Evolutionary conservation across 2,329 filamentous ascomycete species (phyloP).

Genomic region (Sphaerulina vaccinii): DNA sequence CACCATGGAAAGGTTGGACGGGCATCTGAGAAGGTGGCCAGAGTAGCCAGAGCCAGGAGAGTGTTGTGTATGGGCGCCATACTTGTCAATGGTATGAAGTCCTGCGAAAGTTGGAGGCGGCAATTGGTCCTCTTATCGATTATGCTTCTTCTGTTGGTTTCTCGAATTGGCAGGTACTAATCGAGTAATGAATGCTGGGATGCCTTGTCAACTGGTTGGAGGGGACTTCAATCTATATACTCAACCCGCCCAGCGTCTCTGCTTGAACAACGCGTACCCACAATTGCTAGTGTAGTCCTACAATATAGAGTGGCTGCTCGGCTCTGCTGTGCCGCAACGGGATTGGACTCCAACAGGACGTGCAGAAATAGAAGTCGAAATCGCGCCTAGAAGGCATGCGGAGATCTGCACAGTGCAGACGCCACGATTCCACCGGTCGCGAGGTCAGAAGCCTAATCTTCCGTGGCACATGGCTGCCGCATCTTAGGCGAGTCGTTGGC

Average conservation of each 20-base stretch:
- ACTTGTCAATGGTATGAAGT: too few species aligned
- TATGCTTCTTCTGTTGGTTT: background rate
- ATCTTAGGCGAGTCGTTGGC: background rate
- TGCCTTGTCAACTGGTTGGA: slow-evolving; percentile 6
- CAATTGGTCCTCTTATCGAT: background rate
- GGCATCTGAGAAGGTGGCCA: slow-evolving; percentile 15
- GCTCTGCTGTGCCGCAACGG: slow-evolving; percentile 15
- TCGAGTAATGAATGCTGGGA: slow-evolving; percentile 3
- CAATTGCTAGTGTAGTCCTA: too few species aligned
- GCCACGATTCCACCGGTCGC: slow-evolving; percentile 14
- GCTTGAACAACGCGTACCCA: background rate
- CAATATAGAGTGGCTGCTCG: background rate
- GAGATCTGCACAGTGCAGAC: slow-evolving; percentile 17
- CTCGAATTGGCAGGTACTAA: background rate
- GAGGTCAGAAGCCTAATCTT: slow-evolving; percentile 10
- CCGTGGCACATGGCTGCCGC: slow-evolving; percentile 18
- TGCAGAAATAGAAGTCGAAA: slow-evolving; percentile 17
- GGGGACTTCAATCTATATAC: slow-evolving; percentile 13
- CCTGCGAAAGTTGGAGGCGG: background rate
- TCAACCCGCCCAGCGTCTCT: slow-evolving; percentile 7
- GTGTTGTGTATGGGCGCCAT: slow-evolving; percentile 19
- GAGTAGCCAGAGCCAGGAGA: slow-evolving; percentile 16
- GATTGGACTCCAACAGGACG: slow-evolving; percentile 10
- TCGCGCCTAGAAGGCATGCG: slow-evolving; percentile 7
- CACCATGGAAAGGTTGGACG: background rate